Conservation (phyloP, 768 basidiomycete genomes). For the Favolaschia claudopus region DNA sequence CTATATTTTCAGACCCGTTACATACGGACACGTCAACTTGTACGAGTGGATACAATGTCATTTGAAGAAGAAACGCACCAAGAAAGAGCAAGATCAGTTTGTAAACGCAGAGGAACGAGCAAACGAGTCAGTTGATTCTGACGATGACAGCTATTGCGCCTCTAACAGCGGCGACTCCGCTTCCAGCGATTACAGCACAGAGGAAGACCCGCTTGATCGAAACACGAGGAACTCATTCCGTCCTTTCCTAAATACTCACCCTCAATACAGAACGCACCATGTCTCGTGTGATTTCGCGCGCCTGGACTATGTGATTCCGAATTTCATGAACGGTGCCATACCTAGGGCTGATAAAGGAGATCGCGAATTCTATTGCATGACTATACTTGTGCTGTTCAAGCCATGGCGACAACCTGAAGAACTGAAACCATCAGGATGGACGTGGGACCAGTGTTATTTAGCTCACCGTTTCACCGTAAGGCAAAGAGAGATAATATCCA, state of each 20-base stretch:
- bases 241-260: too few relatives aligned
- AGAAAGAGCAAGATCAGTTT: too few relatives aligned
- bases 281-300: background rate
- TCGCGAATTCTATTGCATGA: constrained; percentile 36
- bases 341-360: constrained; percentile 38
- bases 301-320: constrained; percentile 24
- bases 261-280: background rate
- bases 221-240: too few relatives aligned
- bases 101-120: too few relatives aligned
- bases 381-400: constrained; percentile 32
- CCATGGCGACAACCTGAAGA: constrained; percentile 34
- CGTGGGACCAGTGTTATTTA: constrained; percentile 28
- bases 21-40: background rate
- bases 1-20: background rate
- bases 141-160: too few relatives aligned
- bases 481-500: constrained; percentile 28
- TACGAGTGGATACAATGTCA: background rate
- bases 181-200: too few relatives aligned
- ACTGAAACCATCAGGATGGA: constrained; percentile 17
- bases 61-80: too few relatives aligned
- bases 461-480: constrained; percentile 14
- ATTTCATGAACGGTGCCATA: constrained; percentile 32
- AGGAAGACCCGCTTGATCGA: too few relatives aligned
- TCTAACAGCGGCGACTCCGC: too few relatives aligned
- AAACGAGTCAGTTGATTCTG: too few relatives aligned